Evolutionary conservation across 192 early-diverging fungal species (phyloP), one percentile per base, ranked within the genome.

Genomic region (Backusella parvicylindrica): DNA sequence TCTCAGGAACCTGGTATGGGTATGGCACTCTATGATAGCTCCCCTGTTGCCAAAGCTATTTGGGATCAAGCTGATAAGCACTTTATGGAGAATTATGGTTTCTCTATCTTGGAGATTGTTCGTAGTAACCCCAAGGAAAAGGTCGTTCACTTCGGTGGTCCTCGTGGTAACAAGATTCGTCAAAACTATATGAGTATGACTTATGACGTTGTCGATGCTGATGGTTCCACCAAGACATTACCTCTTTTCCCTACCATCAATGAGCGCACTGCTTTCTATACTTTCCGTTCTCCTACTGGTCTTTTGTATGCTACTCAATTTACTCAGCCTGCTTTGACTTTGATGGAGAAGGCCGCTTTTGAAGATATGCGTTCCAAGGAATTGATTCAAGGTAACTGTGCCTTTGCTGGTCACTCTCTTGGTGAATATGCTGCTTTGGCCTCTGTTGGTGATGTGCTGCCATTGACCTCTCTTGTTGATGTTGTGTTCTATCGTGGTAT

Each of bases 1-100:
- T 95, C 96, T 72, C 96, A 98, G 83, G 95, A 96, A 83, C 86
- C 89, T 40, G 95, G 95, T 68, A 98, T 98, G 96, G 95, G 95
- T 68, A 98, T 96, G 95, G 94, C 92, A 49, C 89, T 98, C 21
- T 98, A 96, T 76, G 87, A 81, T 28, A 88, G 89, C 43, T 96
- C 95, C 1, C 83, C 91, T 64, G 84, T 93, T 77, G 95, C 96
- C 33, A 92, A 91, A 77, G 88, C 89, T 30, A 86, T 98, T 78
- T 98, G 96, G 95, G 94, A 98, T 74, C 89, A 92, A 71, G 94
- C 95, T 72, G 96, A 98, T 82, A 72, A 80, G 37, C 94, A 97
- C 84, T 93, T 96, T 85, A 86, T 90, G 81, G 85, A 86, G 53
- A 93, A 89, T 72, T 98, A 95, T 82, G 95, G 92, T 40, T 84